Conservation (phyloP, 257 asterid species). For the Przewalskia tangutica region DNA sequence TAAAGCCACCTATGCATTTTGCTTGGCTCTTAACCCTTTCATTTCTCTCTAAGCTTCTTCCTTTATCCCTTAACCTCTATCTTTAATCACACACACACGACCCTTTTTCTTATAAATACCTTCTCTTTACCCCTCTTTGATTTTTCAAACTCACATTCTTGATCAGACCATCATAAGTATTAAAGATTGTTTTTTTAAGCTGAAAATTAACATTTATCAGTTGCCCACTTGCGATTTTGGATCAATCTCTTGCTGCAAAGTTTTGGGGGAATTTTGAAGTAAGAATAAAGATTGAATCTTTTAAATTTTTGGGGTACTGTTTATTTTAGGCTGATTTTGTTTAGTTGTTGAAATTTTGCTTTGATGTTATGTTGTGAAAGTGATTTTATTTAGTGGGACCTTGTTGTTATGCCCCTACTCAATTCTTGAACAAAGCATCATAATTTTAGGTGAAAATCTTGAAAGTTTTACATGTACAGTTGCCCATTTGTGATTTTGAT, state of each 20-base stretch:
- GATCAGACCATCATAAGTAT: neutral
- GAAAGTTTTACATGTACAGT: neutral
- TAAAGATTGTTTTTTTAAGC: neutral
- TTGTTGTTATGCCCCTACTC: neutral
- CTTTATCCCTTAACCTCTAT: constrained; percentile 31
- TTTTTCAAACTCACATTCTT: neutral
- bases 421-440: neutral
- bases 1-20: constrained; percentile 20
- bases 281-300: constrained; percentile 3
- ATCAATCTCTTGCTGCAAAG: neutral
- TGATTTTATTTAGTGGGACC: neutral
- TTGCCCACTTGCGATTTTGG: neutral
- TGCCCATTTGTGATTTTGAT: neutral
- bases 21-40: constrained; percentile 30
- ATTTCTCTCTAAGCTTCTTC: constrained; percentile 55
- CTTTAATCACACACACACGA: neutral
- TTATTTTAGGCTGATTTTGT: neutral
- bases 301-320: neutral
- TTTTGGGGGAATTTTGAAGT: neutral
- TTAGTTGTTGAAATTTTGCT: neutral
- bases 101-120: neutral
- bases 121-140: neutral
- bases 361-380: neutral
- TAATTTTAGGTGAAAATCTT: neutral
- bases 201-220: neutral